phyloP scores from a whole-genome alignment of 768 basidiomycete genomes.

The Suillus alpinus region DNA sequence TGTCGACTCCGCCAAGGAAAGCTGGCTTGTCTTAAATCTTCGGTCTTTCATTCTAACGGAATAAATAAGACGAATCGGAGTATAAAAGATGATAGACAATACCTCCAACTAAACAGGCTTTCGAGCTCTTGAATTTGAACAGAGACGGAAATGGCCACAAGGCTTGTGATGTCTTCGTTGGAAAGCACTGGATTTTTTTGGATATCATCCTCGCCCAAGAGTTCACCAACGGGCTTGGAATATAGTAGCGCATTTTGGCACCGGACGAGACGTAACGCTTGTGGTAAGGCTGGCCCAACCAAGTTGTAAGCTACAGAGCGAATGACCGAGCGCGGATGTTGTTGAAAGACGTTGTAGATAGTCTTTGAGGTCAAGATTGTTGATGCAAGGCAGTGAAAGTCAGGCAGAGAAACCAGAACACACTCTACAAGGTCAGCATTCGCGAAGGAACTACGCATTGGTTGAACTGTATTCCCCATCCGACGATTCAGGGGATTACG shows the following conservation, averaged over 20 bases:
- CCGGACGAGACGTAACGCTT: slow-evolving; percentile 27
- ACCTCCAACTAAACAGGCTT: slow-evolving; percentile 40
- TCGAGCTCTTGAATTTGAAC: slow-evolving; percentile 30
- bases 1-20: slow-evolving; percentile 30
- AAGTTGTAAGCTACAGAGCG: slow-evolving; percentile 28
- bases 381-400: slow-evolving; percentile 26
- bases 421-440: slow-evolving; percentile 31
- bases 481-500: background rate
- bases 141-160: slow-evolving; percentile 24
- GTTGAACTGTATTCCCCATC: background rate
- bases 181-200: slow-evolving; percentile 17
- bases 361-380: slow-evolving; percentile 28
- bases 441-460: slow-evolving; percentile 16
- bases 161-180: slow-evolving; percentile 17
- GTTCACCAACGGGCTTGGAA: background rate
- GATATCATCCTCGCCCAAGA: background rate
- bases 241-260: slow-evolving; percentile 7
- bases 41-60: slow-evolving; percentile 36
- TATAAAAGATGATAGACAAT: slow-evolving; percentile 5
- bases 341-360: slow-evolving; percentile 28
- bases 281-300: slow-evolving; percentile 29
- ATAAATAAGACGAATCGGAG: background rate
- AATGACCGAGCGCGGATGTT: slow-evolving; percentile 29
- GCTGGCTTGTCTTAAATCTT: slow-evolving; percentile 24
- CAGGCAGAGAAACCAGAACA: slow-evolving; percentile 25